Conservation (phyloP, 1,139 yeast species). For the Debaryomyces subglobosus region DNA sequence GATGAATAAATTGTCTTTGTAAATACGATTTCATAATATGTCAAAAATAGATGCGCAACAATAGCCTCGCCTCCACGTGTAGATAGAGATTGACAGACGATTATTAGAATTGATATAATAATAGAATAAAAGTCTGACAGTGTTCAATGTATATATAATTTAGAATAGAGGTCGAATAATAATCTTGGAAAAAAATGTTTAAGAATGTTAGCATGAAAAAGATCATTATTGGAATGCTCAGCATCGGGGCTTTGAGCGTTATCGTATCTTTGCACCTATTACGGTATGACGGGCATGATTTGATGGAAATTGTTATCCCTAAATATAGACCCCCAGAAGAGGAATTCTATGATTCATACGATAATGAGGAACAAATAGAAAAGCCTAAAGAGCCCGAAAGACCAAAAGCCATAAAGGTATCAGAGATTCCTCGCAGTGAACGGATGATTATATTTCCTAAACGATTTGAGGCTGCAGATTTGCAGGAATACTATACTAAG, state of each 20-base stretch:
- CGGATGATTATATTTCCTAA: conserved; percentile 19
- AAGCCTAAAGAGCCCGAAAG: neutral
- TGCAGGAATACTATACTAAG: conserved; percentile 12
- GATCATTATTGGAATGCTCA: neutral
- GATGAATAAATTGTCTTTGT: conserved; percentile 3
- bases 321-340: conserved; percentile 13
- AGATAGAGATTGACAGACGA: neutral
- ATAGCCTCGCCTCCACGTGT: neutral
- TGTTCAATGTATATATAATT: neutral
- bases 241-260: neutral
- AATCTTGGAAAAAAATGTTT: no score
- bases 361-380: conserved; percentile 10
- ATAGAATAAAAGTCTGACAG: neutral
- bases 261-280: conserved; percentile 7
- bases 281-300: conserved; percentile 7
- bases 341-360: conserved; percentile 11
- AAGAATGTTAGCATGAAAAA: neutral
- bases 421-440: conserved; percentile 1
- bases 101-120: neutral
- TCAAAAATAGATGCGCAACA: neutral
- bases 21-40: conserved; percentile 2
- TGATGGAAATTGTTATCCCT: conserved; percentile 13
- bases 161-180: neutral
- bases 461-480: conserved; percentile 12
- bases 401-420: neutral